Base-by-base conservation (phyloP, 1,284 basidiomycete species). In the Megacollybia platyphylla region DNA sequence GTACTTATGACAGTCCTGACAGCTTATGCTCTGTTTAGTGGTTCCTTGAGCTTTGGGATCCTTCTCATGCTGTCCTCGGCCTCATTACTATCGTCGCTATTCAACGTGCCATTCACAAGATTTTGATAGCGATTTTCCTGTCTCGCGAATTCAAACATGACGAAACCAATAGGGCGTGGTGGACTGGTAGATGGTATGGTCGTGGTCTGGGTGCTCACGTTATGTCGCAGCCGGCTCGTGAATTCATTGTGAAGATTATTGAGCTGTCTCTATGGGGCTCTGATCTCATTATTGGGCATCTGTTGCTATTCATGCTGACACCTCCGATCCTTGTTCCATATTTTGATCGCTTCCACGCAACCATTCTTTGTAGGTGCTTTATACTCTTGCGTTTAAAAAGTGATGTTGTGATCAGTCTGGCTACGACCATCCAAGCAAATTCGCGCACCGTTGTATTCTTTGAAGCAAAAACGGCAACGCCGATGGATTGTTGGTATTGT, bases 81-180 rank as follows among this genome's bases (percentile, higher is more conserved):
- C 70, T 93, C 45, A 86, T 94, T 52, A 73, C 88, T 4, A 79
- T 89, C 45, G 86, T 93, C 48, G 74, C 79, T 44, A 87, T 96
- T 43, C 90, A 97, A 60, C 79, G 92, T 46, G 86, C 86, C 20
- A 65, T 96, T 50, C 84, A 91, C 75, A 97, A 97, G 68, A 71
- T 91, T 45, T 67, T 94, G 49, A 96, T 97, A 53, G 70, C 91
- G 1, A 81, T 93, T 44, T 89, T 93, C 75, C 68, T 97, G 35
- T 87, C 89, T 28, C 82, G 92, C 50, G 92, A 97, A 63, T 93
- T 94, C 75, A 96, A 96, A 67, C 89, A 94, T 56, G 92, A 97
- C 58, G 91, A 96, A 67, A 92, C 89, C 15, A 97, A 96, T 65
- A 74, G 90, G 28, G 91, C 91, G 7, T 97, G 91, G 91, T 97